Evolutionary conservation across 345 rosid species (phyloP).

Genomic region (Gossypium bickii): DNA sequence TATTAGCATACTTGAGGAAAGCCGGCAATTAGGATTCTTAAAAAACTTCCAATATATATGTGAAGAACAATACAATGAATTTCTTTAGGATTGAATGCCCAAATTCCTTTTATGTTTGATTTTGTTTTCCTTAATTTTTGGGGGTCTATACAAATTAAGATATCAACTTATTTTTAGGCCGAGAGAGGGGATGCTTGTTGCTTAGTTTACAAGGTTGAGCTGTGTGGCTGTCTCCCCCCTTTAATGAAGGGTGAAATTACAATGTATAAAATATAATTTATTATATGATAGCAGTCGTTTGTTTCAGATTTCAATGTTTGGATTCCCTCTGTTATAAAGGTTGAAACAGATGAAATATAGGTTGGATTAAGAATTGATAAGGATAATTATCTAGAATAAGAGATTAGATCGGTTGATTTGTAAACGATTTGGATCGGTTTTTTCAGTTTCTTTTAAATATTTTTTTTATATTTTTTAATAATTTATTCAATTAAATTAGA

Average conservation of each 20-base stretch:
- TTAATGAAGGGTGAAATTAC: neutral
- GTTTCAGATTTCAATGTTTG: neutral
- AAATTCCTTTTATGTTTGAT: neutral
- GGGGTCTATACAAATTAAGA: constrained; percentile 6
- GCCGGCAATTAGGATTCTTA: constrained; percentile 34
- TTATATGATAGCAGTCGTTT: neutral
- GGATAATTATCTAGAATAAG: too few relatives aligned
- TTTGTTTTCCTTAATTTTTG: too few relatives aligned
- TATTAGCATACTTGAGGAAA: constrained; percentile 75
- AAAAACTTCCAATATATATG: neutral
- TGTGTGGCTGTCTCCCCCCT: neutral
- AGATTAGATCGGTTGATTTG: too few relatives aligned
- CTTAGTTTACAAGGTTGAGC: neutral
- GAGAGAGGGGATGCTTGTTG: neutral
- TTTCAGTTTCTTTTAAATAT: too few relatives aligned
- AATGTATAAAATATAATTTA: neutral
- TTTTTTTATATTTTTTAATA: too few relatives aligned
- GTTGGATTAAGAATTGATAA: too few relatives aligned
- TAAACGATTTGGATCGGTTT: too few relatives aligned
- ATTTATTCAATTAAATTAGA: too few relatives aligned
- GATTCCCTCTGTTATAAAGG: neutral
- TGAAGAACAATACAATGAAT: neutral
- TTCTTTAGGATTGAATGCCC: constrained; percentile 11
- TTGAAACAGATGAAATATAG: too few relatives aligned
- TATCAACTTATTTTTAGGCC: neutral